Evolutionary conservation across 2,329 filamentous ascomycete species (phyloP).

Genomic region (Aspergillus terreus): DNA sequence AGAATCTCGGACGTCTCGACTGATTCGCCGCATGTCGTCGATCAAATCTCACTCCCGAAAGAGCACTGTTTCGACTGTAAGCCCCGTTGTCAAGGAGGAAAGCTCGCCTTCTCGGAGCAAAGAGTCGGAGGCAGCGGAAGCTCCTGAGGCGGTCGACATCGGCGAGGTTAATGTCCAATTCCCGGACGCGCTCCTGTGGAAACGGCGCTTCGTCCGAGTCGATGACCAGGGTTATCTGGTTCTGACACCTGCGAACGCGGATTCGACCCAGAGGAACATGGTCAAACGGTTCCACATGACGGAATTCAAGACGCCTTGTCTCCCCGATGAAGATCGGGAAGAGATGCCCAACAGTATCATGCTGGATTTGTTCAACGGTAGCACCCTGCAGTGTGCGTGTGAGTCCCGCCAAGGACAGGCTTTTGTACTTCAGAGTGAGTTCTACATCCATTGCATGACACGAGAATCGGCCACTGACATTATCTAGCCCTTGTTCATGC

Average conservation of each 20-base stretch:
- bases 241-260: slow-evolving; percentile 66
- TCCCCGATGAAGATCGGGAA: slow-evolving; percentile 86
- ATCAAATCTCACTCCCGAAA: slow-evolving; percentile 51
- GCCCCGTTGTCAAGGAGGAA: slow-evolving; percentile 35
- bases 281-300: slow-evolving; percentile 80
- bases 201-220: slow-evolving; percentile 81
- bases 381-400: slow-evolving; percentile 61
- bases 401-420: slow-evolving; percentile 54
- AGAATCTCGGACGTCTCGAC: slow-evolving; percentile 55
- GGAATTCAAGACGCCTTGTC: slow-evolving; percentile 74
- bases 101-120: slow-evolving; percentile 27
- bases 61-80: slow-evolving; percentile 39
- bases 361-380: slow-evolving; percentile 60
- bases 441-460: not conserved
- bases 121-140: slow-evolving; percentile 15
- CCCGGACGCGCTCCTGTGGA: slow-evolving; percentile 94
- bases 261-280: slow-evolving; percentile 55
- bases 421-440: slow-evolving; percentile 50
- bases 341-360: slow-evolving; percentile 84
- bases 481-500: slow-evolving; percentile 40
- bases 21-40: slow-evolving; percentile 66
- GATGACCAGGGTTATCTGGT: slow-evolving; percentile 81
- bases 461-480: slow-evolving; percentile 10
- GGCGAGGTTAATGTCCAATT: slow-evolving; percentile 97
- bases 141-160: slow-evolving; percentile 61